Base-by-base conservation (phyloP, 208 protist species). In the Leptomonas pyrrhocoris region DNA sequence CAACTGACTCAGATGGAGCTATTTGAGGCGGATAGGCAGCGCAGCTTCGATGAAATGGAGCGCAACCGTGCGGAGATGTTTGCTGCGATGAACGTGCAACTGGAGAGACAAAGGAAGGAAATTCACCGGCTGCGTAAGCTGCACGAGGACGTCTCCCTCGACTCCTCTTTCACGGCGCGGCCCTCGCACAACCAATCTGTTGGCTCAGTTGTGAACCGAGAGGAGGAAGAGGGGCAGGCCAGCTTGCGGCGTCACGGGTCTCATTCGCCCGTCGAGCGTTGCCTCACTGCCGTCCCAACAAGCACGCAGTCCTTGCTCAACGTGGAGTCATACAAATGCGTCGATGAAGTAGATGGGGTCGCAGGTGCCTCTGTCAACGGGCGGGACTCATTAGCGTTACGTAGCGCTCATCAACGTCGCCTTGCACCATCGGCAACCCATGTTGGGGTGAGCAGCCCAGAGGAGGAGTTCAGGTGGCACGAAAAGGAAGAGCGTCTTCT, bases 21-120 rank as follows among this genome's bases (percentile, higher is more conserved):
- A 1, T 88, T 79, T 68, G 89, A 92, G 72, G 50, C 74, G 11
- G 89, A 88, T 59, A 65, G 86, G n/a, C 84, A 90, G 71, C 46
- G 74, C 30, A 82, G 79, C 38, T 91, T 91, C 70, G 78, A 86
- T 58, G 82, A 92, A 50, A 92, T 92, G 80, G 89, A 94, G 66
- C 80, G 68, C 12, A 80, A 83, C 9, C 81, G 90, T 6, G 88
- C 88, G 1, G 87, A 92, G 69, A 77, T 95, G 27, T 93, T 95
- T 56, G 77, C 79, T 16, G 80, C 72, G 28, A 93, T 95, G 87
- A 93, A 95, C 48, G 65, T 55, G 23, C 79, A 91, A 49, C 57
- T 95, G 12, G 84, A 86, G 27, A 75, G 76, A 23, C 87, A 92
- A 54, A 68, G 77, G 23, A 72, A 74, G 12, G 88, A 90, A 64